phyloP scores from a whole-genome alignment of 2,329 filamentous ascomycete species.

The Xylaria sp. region DNA sequence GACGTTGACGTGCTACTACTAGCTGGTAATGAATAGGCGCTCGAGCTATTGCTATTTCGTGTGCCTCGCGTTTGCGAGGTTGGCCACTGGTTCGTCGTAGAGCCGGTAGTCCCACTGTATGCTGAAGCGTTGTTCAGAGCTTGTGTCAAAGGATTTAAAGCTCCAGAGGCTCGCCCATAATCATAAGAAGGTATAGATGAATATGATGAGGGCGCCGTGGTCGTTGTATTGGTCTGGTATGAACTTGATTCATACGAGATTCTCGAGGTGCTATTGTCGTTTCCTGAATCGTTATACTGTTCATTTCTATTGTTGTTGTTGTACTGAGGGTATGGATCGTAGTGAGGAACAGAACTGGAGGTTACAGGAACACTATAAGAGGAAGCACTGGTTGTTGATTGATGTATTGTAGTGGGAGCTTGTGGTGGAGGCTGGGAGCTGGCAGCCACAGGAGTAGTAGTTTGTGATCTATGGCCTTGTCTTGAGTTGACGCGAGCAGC shows the following conservation, averaged over 20 bases:
- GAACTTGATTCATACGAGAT: constrained; percentile 46
- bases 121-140: constrained; percentile 41
- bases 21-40: constrained; percentile 41
- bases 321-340: constrained; percentile 49
- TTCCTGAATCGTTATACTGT: constrained; percentile 42
- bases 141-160: constrained; percentile 46
- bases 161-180: constrained; percentile 42
- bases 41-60: constrained; percentile 38
- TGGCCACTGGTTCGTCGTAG: constrained; percentile 44
- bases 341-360: constrained; percentile 44
- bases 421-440: constrained; percentile 45
- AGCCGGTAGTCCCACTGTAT: constrained; percentile 39
- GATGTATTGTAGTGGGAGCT: constrained; percentile 43
- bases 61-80: constrained; percentile 42
- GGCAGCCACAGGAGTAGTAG: constrained; percentile 44
- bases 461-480: constrained; percentile 47
- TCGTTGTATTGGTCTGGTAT: constrained; percentile 43
- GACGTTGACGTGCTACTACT: constrained; percentile 37
- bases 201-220: constrained; percentile 44
- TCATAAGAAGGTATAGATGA: constrained; percentile 47
- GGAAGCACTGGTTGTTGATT: constrained; percentile 42
- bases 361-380: constrained; percentile 47
- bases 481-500: constrained; percentile 43
- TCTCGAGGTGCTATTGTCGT: constrained; percentile 43
- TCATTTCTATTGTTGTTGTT: constrained; percentile 41